Evolutionary conservation across 2,329 filamentous ascomycete genomes (phyloP).

Genomic region (Paraphaeosphaeria minitans): DNA sequence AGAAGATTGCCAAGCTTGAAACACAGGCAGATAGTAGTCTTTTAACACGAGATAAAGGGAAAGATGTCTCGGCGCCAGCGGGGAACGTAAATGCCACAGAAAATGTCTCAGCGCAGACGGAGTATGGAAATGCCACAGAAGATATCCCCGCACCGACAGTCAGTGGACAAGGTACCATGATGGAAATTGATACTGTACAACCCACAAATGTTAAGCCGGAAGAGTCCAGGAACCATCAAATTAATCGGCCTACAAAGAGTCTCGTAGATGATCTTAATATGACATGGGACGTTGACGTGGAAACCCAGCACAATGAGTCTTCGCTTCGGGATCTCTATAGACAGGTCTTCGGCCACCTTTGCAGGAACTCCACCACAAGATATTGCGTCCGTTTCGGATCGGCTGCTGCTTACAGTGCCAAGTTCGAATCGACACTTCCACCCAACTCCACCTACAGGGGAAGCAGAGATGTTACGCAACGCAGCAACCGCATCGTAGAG

Average conservation of each 20-base stretch:
- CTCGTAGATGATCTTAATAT: constrained; percentile 17
- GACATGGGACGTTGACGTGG: constrained; percentile 9
- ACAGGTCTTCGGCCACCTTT: constrained; percentile 12
- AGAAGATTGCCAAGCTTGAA: too few species aligned
- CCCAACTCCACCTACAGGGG: constrained; percentile 9
- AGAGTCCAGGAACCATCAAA: not conserved
- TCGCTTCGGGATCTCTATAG: constrained; percentile 8
- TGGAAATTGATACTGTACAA: not conserved
- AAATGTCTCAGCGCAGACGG: not conserved
- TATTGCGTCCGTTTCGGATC: constrained; percentile 12
- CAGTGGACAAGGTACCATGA: not conserved
- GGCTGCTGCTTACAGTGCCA: constrained; percentile 13
- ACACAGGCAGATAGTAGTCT: too few species aligned
- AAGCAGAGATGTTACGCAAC: constrained; percentile 15
- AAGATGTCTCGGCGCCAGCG: too few species aligned
- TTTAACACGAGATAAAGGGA: too few species aligned
- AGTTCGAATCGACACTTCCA: constrained; percentile 16
- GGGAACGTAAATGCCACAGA: not conserved
- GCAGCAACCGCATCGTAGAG: constrained; percentile 18
- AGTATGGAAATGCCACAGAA: not conserved
- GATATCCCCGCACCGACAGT: not conserved
- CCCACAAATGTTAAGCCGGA: not conserved
- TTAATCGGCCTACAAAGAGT: constrained; percentile 1
- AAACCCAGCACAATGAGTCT: constrained; percentile 1
- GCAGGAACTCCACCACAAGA: constrained; percentile 3